phyloP scores from a whole-genome alignment of 306 rosid genomes.

The Pachyrhizus erosus region DNA sequence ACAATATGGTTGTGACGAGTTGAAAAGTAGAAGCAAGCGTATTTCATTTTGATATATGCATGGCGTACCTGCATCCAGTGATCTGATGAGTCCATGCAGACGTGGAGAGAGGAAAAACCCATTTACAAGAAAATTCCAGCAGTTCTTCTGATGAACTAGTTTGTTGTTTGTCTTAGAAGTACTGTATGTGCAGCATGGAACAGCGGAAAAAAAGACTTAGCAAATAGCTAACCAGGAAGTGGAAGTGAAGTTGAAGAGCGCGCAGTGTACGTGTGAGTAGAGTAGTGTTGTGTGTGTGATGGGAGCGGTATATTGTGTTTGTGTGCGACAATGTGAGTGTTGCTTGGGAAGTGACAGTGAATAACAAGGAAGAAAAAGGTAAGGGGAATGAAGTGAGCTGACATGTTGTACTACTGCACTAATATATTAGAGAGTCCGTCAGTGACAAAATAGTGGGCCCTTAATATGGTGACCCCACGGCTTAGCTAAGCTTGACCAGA shows the following conservation, averaged over 20 bases:
- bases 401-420: too few relatives aligned
- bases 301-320: background rate
- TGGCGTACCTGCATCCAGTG: constrained; percentile 87
- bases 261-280: background rate
- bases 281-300: too few relatives aligned
- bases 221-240: background rate
- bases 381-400: too few relatives aligned
- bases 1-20: background rate
- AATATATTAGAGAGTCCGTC: too few relatives aligned
- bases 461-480: constrained; percentile 44
- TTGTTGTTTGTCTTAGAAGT: too few relatives aligned
- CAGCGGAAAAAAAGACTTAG: background rate
- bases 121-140: constrained; percentile 44
- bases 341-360: constrained; percentile 56
- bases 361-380: constrained; percentile 66
- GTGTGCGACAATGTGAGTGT: constrained; percentile 19
- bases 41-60: background rate
- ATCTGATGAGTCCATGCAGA: constrained; percentile 93
- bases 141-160: background rate
- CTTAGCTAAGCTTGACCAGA: constrained; percentile 53
- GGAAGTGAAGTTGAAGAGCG: background rate
- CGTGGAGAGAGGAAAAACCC: constrained; percentile 90
- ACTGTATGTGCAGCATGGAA: too few relatives aligned
- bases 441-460: constrained; percentile 64
- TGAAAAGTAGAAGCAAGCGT: constrained; percentile 9